Conservation (phyloP, 768 basidiomycete genomes). For the Nidularia pulvinata region DNA sequence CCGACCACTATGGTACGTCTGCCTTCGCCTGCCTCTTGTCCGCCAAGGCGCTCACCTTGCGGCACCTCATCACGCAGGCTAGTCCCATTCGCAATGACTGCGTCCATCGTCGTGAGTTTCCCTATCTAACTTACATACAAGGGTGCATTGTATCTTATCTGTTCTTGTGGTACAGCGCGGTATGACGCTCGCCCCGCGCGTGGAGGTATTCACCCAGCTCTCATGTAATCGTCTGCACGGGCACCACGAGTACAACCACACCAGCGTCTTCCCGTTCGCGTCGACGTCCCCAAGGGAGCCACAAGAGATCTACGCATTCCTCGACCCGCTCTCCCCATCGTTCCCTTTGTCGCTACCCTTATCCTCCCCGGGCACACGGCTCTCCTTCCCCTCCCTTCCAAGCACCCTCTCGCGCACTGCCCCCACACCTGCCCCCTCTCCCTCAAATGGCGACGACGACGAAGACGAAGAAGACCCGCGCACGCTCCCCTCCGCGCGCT, state of each 20-base stretch:
- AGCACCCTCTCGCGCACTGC: constrained; percentile 5
- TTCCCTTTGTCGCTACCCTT: too few relatives aligned
- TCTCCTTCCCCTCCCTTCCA: constrained; percentile 6
- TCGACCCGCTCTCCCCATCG: constrained; percentile 17
- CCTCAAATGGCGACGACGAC: constrained; percentile 7
- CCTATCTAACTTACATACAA: background rate
- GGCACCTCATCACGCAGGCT: constrained; percentile 45
- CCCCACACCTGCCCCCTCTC: constrained; percentile 3
- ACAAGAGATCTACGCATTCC: constrained; percentile 2
- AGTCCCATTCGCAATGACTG: constrained; percentile 71
- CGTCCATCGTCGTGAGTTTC: constrained; percentile 63
- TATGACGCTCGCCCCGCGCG: constrained; percentile 81
- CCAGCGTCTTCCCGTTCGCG: constrained; percentile 5
- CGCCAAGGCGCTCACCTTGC: too few relatives aligned
- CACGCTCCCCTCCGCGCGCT: constrained; percentile 32
- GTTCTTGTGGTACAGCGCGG: constrained; percentile 54
- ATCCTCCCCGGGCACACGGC: too few relatives aligned
- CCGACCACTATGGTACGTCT: constrained; percentile 40
- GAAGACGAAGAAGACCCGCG: constrained; percentile 28
- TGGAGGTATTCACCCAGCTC: constrained; percentile 79
- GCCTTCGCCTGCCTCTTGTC: constrained; percentile 5
- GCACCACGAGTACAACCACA: constrained; percentile 40
- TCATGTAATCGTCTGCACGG: constrained; percentile 61
- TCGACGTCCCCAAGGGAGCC: background rate
- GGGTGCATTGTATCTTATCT: constrained; percentile 4